Conservation (phyloP, 495 filamentous ascomycete species). For the Aspergillus sclerotiicarbonarius region DNA sequence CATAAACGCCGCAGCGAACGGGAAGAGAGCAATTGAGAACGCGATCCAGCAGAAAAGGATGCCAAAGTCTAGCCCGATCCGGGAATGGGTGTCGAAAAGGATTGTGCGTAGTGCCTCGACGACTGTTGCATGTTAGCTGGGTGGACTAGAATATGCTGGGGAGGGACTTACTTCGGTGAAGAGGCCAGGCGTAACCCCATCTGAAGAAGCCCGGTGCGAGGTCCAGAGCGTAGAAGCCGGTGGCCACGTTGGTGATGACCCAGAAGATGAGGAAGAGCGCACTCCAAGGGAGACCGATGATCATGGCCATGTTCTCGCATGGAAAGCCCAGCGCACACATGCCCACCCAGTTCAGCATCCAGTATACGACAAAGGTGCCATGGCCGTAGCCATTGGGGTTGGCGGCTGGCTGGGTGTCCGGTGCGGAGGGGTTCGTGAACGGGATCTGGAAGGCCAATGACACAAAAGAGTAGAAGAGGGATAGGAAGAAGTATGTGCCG, state of each 20-base stretch:
- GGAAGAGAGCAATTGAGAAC: conserved; percentile 57
- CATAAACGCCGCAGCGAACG: conserved; percentile 58
- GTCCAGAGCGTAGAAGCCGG: conserved; percentile 61
- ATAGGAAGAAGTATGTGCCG: conserved; percentile 63
- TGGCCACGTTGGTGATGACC: conserved; percentile 70
- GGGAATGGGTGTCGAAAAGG: conserved; percentile 60
- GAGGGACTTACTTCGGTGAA: conserved; percentile 54
- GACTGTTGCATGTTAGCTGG: conserved; percentile 34
- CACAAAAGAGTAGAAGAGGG: conserved; percentile 63
- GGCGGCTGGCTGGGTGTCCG: conserved; percentile 39
- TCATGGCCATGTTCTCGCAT: conserved; percentile 71
- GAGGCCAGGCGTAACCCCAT: conserved; percentile 73
- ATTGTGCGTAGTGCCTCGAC: conserved; percentile 63
- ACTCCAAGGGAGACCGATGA: conserved; percentile 65
- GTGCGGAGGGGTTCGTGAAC: conserved; percentile 47
- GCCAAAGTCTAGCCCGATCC: conserved; percentile 64
- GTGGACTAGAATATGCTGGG: neutral
- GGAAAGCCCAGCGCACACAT: conserved; percentile 68
- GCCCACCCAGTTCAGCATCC: conserved; percentile 72
- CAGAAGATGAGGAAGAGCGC: conserved; percentile 73
- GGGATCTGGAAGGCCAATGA: conserved; percentile 66
- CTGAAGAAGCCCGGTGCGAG: conserved; percentile 59
- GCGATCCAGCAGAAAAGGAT: conserved; percentile 61
- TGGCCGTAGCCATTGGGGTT: conserved; percentile 58
- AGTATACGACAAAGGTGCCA: conserved; percentile 66